phyloP scores from a whole-genome alignment of 2,329 filamentous ascomycete species.

The Metarhizium brunneum region DNA sequence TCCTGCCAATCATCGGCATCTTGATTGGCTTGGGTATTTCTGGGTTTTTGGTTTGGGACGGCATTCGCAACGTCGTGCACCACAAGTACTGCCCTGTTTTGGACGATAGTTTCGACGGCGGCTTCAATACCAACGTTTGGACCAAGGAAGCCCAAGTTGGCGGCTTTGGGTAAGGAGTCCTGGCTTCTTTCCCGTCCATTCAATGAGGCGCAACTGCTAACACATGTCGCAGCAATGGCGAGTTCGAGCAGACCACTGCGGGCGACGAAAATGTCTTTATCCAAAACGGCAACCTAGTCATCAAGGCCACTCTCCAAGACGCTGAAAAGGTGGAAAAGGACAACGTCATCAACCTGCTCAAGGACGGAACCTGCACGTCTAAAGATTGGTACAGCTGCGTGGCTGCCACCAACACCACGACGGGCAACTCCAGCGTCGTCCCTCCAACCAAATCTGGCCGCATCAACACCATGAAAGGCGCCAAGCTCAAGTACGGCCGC shows the following conservation, averaged over 20 bases:
- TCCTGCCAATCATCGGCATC: slow-evolving; percentile 66
- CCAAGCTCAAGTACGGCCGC: slow-evolving; percentile 65
- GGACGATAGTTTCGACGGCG: slow-evolving; percentile 54
- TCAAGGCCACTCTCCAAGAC: slow-evolving; percentile 73
- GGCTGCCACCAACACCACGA: slow-evolving; percentile 61
- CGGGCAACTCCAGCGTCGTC: slow-evolving; percentile 61
- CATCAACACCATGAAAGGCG: slow-evolving; percentile 63
- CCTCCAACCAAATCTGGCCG: slow-evolving; percentile 71
- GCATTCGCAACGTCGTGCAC: slow-evolving; percentile 59
- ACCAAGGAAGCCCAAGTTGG: slow-evolving; percentile 66
- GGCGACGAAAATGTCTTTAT: slow-evolving; percentile 67
- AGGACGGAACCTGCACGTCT: slow-evolving; percentile 60
- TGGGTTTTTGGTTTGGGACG: slow-evolving; percentile 67
- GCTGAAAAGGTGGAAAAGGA: slow-evolving; percentile 54
- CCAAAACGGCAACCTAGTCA: slow-evolving; percentile 57
- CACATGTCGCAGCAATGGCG: slow-evolving; percentile 51
- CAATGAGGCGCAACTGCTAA: neutral
- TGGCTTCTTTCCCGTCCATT: too few relatives aligned
- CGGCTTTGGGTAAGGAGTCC: slow-evolving; percentile 58
- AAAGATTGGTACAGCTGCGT: slow-evolving; percentile 48
- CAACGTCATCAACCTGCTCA: slow-evolving; percentile 57
- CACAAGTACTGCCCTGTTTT: slow-evolving; percentile 65
- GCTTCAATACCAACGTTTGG: slow-evolving; percentile 55
- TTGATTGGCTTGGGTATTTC: slow-evolving; percentile 57
- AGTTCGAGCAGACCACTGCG: slow-evolving; percentile 70